Evolutionary conservation across 2,329 filamentous ascomycete species (phyloP), one percentile per base, ranked within the genome.

Genomic region (Amauroascus niger): DNA sequence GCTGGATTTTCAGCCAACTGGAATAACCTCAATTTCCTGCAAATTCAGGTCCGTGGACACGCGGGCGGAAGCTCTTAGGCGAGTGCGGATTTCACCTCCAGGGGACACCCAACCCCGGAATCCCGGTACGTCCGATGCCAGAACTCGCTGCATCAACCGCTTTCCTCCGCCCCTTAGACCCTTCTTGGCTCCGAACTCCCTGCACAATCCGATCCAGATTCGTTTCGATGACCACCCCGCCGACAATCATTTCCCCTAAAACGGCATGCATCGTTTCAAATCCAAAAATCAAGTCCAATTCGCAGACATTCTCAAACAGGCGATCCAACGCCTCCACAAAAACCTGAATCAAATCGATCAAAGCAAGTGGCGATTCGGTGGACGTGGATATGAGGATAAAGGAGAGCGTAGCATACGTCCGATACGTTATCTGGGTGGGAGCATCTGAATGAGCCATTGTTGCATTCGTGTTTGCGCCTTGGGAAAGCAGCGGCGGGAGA

Each of bases 311-410:
- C 73, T 97, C 93, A 67, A 98, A 98, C 39, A 98, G 78, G 59
- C 88, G 83, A 69, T 98, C 93, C 33, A 98, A 79, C 0, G 91
- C 84, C 71, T 98, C 93, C 59, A 98, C 93, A 64, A 96, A 98
- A 56, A 98, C 93, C 71, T 98, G 93, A 60, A 98, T 97, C 52
- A 98, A 76, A 70, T 98, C 93, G 58, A 98, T 89, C 22, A 98
- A 79, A 0, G 93, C 93, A 2, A 98, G 84, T 0, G 93, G 93
- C 0, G 88, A 95, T 71, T 98, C 93, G 55, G 93, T 96, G 4
- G 89, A 88, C 3, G 94, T 98, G 33, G 86, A 93, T 65, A 98
- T 98, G 68, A 98, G 78, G 71, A 98, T 98, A 75, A 98, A 98
- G 74, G 94, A 97, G 57, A 98, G 85, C 0, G 93, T 98, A 8